A percentile compares a stretch with the other conserved stretches of the same genome.
Conservation (phyloP, 2,329 filamentous ascomycete genomes). For the Thelonectria discophora region DNA sequence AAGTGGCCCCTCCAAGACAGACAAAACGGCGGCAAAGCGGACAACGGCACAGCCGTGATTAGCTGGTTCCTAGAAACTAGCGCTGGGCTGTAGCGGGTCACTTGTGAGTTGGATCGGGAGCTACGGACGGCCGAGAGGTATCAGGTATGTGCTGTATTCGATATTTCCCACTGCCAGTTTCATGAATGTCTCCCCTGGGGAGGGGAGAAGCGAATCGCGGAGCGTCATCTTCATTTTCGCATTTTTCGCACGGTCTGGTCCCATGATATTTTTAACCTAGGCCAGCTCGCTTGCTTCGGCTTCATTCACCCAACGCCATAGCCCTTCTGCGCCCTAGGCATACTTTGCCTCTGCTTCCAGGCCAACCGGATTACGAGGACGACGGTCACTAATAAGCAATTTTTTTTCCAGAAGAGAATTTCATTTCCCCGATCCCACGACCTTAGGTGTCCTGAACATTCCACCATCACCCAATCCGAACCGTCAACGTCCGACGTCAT, state of each 20-base stretch:
- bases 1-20: constrained; percentile 28
- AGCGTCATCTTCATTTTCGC: constrained; percentile 26
- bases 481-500: constrained; percentile 30
- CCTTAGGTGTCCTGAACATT: constrained; percentile 6
- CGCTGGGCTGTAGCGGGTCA: constrained; percentile 39
- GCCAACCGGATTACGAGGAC: constrained; percentile 15
- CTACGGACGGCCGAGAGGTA: constrained; percentile 40
- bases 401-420: constrained; percentile 3
- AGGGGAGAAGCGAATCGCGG: constrained; percentile 33
- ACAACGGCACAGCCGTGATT: constrained; percentile 43
- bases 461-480: constrained; percentile 6
- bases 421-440: not conserved
- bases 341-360: constrained; percentile 7
- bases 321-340: constrained; percentile 13
- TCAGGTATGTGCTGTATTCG: constrained; percentile 38
- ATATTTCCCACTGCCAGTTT: constrained; percentile 30
- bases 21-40: constrained; percentile 36
- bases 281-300: constrained; percentile 9
- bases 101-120: constrained; percentile 38
- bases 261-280: constrained; percentile 22
- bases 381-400: constrained; percentile 12
- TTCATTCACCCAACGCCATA: constrained; percentile 9
- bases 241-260: constrained; percentile 34
- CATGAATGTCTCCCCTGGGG: constrained; percentile 37
- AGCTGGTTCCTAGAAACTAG: constrained; percentile 36